phyloP scores from a whole-genome alignment of 176 grass and related monocot genomes.

The Saccharum spontaneum region DNA sequence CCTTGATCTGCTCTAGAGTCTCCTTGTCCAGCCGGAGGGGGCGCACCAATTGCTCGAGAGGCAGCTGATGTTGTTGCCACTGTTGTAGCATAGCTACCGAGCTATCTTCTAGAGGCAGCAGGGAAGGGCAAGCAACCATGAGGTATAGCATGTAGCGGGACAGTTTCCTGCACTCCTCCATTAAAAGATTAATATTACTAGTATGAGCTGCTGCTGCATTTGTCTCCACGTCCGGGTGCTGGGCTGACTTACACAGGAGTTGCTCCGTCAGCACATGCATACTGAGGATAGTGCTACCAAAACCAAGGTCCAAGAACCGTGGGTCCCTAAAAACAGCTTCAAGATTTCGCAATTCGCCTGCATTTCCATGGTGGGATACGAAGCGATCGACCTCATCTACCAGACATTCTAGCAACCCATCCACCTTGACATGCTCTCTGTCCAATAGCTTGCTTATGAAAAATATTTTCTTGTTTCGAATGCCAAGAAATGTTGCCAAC shows the following conservation, averaged over 20 bases:
- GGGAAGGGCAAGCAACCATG: not conserved
- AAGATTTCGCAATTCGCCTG: not conserved
- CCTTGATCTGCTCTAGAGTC: not conserved
- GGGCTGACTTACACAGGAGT: not conserved
- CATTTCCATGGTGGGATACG: too few relatives aligned
- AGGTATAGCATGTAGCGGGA: constrained; percentile 24
- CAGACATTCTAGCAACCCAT: not conserved
- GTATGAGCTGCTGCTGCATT: not conserved
- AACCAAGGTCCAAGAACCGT: not conserved
- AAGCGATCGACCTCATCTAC: too few relatives aligned
- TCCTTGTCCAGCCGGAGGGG: not conserved
- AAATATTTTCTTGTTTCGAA: not conserved
- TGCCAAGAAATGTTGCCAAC: not conserved
- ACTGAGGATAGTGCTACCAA: not conserved
- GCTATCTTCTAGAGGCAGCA: not conserved
- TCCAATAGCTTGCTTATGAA: not conserved
- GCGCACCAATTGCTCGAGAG: too few relatives aligned
- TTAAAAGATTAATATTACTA: too few relatives aligned
- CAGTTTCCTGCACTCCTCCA: not conserved
- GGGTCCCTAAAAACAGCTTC: not conserved
- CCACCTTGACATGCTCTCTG: not conserved
- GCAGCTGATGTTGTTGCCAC: not conserved
- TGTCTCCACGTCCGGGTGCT: not conserved
- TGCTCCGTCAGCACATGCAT: not conserved
- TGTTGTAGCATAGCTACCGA: not conserved